These are phyloP conservation scores for Pseudozyma thailandica DNA, from an alignment of 1,284 basidiomycete species.

Conservation along the genomic window DNA sequence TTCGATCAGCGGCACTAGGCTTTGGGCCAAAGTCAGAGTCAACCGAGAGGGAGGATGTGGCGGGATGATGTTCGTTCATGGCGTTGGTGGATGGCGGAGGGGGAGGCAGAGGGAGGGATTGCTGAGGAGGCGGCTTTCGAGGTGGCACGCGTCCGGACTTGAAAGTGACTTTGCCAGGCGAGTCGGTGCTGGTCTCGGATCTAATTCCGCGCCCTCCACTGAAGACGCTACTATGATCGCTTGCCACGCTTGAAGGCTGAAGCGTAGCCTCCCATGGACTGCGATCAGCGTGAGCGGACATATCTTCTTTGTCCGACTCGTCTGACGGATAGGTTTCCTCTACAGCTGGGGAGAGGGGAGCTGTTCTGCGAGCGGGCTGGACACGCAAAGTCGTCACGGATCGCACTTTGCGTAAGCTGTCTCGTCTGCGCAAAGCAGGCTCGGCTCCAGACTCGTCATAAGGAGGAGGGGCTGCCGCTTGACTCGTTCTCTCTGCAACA, in stretches of 20 bases:
- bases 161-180: constrained; percentile 5
- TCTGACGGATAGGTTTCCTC: not conserved
- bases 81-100: constrained; percentile 12
- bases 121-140: constrained; percentile 41
- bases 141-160: constrained; percentile 29
- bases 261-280: constrained; percentile 17
- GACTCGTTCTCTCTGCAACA: not conserved
- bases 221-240: constrained; percentile 13
- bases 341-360: not conserved
- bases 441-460: constrained; percentile 7
- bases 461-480: constrained; percentile 15
- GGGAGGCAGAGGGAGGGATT: constrained; percentile 25
- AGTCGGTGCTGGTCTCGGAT: not conserved
- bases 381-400: constrained; percentile 19
- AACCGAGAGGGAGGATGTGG: not conserved
- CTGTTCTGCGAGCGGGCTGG: constrained; percentile 10
- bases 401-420: constrained; percentile 25
- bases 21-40: not conserved
- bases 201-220: not conserved
- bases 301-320: not conserved
- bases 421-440: not conserved
- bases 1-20: not conserved
- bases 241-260: constrained; percentile 8
- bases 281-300: not conserved
- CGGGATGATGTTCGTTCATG: not conserved